Base-by-base conservation (phyloP, 768 basidiomycete species). In the Suillus subaureus region DNA sequence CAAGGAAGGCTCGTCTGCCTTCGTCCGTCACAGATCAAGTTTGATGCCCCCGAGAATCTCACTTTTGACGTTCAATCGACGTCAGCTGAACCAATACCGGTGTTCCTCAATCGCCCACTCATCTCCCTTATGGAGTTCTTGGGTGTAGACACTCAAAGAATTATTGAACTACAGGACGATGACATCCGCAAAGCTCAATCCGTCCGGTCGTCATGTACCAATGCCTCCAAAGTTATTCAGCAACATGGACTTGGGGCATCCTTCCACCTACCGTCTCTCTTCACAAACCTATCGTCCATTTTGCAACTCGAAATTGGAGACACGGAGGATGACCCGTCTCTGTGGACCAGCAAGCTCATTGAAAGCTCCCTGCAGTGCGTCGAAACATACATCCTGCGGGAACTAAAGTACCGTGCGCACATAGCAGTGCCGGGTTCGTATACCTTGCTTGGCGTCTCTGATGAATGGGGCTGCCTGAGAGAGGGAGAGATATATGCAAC, bases 21-120 rank as follows among this genome's bases (percentile, higher is more conserved):
- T 16, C 79, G 85, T 0, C 74, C 77, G 0, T 84, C 83, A 0
- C 91, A 91, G 89, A 82, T 84, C 69, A 92, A 93, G 73, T 92
- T 92, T 67, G 78, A 84, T 35, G 81, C 82, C 1, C 80, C 80
- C 0, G 70, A 80, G 79, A 79, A 73, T 39, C 74, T 73, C 9
- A 80, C 80, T 15, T 75, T 87, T 26, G 82, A 86, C 61, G 84
- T 87, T 64, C 80, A 85, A 26, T 73, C 79, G 16, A 80, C 80
- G 5, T 87, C 84, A 33, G 61, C 75, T 1, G 71, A 75, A 43
- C 84, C 85, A 8, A 81, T 76, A 61, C 66, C 72, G 7, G 75
- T 82, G 71, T 83, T 79, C 58, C 71, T 85, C 61, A 84, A 84
- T 65, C 76, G 83, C 4, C 82, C 84, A 0, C 66, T 87, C 39